Evolutionary conservation across 2,329 filamentous ascomycete species (phyloP).

Genomic region (Talaromyces amestolkiae): DNA sequence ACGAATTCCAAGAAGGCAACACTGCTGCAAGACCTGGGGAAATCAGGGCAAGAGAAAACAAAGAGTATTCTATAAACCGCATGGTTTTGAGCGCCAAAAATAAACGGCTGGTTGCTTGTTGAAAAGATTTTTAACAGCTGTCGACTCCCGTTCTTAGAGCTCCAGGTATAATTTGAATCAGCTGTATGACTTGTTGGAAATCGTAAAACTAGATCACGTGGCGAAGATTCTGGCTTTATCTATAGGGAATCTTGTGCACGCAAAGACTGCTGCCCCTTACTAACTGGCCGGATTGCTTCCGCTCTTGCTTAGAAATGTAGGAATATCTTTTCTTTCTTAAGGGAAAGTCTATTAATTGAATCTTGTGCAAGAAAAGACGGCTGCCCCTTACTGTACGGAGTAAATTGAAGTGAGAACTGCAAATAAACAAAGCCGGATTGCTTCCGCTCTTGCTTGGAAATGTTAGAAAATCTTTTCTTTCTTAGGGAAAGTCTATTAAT

Average conservation of each 20-base stretch:
- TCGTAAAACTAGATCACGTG: not conserved
- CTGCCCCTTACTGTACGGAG: no score
- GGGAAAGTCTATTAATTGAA: not conserved
- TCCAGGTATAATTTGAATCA: not conserved
- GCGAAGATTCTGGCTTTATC: not conserved
- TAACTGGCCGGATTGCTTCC: not conserved
- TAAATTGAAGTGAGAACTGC: no score
- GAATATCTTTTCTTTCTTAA: not conserved
- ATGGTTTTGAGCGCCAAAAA: not conserved
- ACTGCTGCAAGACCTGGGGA: not conserved
- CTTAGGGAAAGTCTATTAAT: no score
- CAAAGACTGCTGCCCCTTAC: not conserved
- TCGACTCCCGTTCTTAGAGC: not conserved
- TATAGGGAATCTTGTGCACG: not conserved
- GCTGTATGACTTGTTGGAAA: not conserved
- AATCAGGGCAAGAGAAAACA: not conserved
- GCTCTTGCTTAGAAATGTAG: not conserved
- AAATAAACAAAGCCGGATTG: no score
- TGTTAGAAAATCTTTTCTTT: no score
- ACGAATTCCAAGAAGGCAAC: slow-evolving; percentile 13
- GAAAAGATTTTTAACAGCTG: not conserved
- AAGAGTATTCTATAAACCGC: not conserved
- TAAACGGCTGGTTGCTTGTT: not conserved
- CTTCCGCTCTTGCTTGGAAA: no score
- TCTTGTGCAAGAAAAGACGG: no score